Base-by-base conservation (phyloP, 768 basidiomycete genomes). In the Pulveroboletus ravenelii region DNA sequence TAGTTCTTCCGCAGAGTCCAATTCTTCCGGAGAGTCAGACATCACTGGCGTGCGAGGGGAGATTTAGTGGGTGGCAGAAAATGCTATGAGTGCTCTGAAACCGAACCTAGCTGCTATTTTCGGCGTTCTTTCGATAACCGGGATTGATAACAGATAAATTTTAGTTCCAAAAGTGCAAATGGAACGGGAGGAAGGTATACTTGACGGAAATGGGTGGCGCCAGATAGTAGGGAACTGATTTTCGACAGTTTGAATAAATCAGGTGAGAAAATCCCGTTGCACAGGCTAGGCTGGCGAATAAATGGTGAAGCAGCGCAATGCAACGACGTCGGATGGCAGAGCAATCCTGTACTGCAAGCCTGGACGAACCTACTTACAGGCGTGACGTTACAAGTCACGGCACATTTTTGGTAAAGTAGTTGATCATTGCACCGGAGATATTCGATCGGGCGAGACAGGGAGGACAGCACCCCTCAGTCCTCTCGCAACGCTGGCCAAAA, bases 1-100 rank as follows among this genome's bases (percentile, higher is more conserved):
- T 50, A 62, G 56, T 49, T 74, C 74, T 52, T 68, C 72, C 25
- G 64, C 59, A 30, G 70, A 68, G 55, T 72, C 71, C 57, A 64
- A 54, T 59, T 70, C 73, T 31, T 74, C 68, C 43, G 60, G 65
- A 34, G 69, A 70, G 47, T 68, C 63, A 37, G 74, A 70, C 68
- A 68, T 70, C 30, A 53, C 46, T 47, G 51, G 39, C n/a, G 51
- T 45, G 50, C 20, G 51, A 53, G 40, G 50, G 45, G 31, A 31
- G 54, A 41, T 45, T 41, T 40, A 52, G 45, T 47, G 40, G 40
- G 32, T 25, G 43, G 37, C 46, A 55, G 47, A 62, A 58, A 60
- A 61, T 66, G 54, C 15, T 45, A 42, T 29, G 34, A 53, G 25
- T 6, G 23, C 34, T 34, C 48, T 44, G 31, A 23, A 48, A 54